These are phyloP conservation scores for Colletotrichum truncatum DNA, from an alignment of 2,329 filamentous ascomycete genomes.

Conservation along the genomic window DNA sequence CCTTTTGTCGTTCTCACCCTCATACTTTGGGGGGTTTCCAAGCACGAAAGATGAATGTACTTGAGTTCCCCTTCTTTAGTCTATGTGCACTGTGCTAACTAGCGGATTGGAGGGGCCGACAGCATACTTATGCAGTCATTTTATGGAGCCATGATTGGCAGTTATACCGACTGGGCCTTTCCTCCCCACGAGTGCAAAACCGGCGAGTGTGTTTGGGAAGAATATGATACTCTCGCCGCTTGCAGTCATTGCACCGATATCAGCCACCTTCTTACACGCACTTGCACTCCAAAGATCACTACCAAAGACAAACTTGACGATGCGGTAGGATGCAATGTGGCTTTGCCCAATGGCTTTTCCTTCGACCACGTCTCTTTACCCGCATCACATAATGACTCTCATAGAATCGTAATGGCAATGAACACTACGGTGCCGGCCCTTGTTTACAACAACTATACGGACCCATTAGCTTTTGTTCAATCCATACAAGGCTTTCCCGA, in stretches of 20 bases:
- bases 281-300: not conserved
- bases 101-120: not conserved
- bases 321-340: not conserved
- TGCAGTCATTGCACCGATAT: conserved; percentile 16
- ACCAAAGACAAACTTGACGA: not conserved
- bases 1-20: not conserved
- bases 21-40: not conserved
- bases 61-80: not conserved
- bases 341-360: not conserved
- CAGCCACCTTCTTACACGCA: not conserved
- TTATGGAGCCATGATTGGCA: not conserved
- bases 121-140: not conserved
- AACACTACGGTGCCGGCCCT: conserved; percentile 2
- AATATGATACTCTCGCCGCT: not conserved
- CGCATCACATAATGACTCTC: not conserved
- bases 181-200: not conserved
- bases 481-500: not conserved
- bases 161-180: not conserved
- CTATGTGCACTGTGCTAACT: not conserved
- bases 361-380: not conserved
- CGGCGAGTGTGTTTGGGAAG: not conserved
- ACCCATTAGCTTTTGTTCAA: conserved; percentile 8
- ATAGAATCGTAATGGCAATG: conserved; percentile 3
- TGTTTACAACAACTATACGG: conserved; percentile 9
- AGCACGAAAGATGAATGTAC: not conserved